Percentiles rank a stretch among this genome's conserved stretches.
Conservation (phyloP, 2,329 filamentous ascomycete genomes). For the Phoma sp. region DNA sequence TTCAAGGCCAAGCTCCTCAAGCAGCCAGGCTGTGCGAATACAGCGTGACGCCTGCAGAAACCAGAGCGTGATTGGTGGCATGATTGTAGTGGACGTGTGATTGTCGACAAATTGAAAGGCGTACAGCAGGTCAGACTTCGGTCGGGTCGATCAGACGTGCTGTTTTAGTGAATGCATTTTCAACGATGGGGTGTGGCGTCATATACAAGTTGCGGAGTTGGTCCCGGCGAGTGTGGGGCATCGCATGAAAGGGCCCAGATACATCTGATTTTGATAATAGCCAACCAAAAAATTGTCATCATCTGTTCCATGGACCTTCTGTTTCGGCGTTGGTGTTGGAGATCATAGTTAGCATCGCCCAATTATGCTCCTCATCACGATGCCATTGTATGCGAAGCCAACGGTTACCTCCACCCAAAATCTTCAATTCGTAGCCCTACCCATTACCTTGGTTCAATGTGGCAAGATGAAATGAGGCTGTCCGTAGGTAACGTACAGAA, state of each 20-base stretch:
- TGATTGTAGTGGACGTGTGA: neutral
- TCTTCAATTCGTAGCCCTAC: conserved; percentile 34
- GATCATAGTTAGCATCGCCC: neutral
- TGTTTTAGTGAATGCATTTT: neutral
- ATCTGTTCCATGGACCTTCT: neutral
- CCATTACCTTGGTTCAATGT: conserved; percentile 30
- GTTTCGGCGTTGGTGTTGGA: neutral
- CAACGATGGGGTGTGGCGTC: conserved; percentile 10
- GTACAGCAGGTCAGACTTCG: neutral
- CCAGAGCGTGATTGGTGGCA: conserved; percentile 52
- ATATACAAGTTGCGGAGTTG: conserved; percentile 17
- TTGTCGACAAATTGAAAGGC: neutral
- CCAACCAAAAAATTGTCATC: conserved; percentile 5
- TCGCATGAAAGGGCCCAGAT: conserved; percentile 3
- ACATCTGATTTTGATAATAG: neutral
- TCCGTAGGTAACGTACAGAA: conserved; percentile 57
- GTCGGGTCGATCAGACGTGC: neutral
- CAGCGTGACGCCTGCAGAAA: conserved; percentile 58
- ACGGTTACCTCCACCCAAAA: conserved; percentile 23
- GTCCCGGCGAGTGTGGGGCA: conserved; percentile 18
- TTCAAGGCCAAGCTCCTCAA: conserved; percentile 54
- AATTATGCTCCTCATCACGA: conserved; percentile 11
- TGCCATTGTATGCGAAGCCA: conserved; percentile 21
- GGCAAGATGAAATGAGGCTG: conserved; percentile 43
- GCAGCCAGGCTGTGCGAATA: conserved; percentile 57